phyloP scores from a whole-genome alignment of 768 basidiomycete species.

The Cystobasidiopsis lactophilus region DNA sequence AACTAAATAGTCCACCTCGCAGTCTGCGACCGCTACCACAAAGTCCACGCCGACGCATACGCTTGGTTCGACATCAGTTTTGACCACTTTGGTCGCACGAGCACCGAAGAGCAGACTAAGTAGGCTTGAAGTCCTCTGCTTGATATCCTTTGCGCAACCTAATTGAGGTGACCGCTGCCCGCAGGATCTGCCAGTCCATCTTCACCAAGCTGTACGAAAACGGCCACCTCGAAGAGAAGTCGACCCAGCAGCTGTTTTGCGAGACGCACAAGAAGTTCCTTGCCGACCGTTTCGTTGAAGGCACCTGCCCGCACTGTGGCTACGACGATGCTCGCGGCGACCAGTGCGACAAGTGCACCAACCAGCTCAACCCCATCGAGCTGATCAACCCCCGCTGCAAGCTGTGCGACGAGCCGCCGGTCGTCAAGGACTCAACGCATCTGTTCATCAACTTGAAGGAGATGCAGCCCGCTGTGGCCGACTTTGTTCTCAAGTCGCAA shows the following conservation, averaged over 20 bases:
- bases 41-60: slow-evolving; percentile 75
- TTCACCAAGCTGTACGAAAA: slow-evolving; percentile 65
- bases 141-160: background rate
- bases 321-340: slow-evolving; percentile 92
- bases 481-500: slow-evolving; percentile 64
- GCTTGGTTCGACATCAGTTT: slow-evolving; percentile 96
- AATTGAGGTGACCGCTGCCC: background rate
- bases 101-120: slow-evolving; percentile 73
- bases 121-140: no score
- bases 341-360: slow-evolving; percentile 83
- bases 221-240: slow-evolving; percentile 52
- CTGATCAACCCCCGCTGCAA: slow-evolving; percentile 87
- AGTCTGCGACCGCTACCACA: slow-evolving; percentile 75
- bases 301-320: slow-evolving; percentile 82
- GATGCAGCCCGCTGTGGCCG: slow-evolving; percentile 59
- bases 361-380: slow-evolving; percentile 80
- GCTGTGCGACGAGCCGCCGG: slow-evolving; percentile 53
- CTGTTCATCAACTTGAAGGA: slow-evolving; percentile 74
- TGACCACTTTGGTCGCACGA: slow-evolving; percentile 88
- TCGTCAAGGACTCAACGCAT: slow-evolving; percentile 60
- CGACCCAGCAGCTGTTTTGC: slow-evolving; percentile 84
- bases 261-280: slow-evolving; percentile 45
- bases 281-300: slow-evolving; percentile 93
- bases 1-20: background rate
- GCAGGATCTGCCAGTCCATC: slow-evolving; percentile 71